Evolutionary conservation across 805 yeast genomes (phyloP).

Genomic region (Wickerhamiella australiensis): DNA sequence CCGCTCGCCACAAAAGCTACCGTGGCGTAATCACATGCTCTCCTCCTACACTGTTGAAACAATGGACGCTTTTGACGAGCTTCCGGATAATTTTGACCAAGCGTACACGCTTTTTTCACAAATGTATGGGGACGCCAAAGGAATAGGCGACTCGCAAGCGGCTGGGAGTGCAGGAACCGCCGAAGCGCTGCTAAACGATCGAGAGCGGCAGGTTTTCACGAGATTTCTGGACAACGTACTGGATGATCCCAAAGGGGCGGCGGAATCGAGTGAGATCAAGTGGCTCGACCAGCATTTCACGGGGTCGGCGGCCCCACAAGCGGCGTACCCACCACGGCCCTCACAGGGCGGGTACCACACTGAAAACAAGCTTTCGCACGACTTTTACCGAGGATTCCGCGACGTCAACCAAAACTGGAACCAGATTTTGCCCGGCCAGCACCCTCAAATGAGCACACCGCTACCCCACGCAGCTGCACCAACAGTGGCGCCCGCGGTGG

Average conservation of each 20-base stretch:
- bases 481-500: not conserved
- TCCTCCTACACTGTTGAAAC: not conserved
- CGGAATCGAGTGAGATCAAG: not conserved
- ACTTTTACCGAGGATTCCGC: conserved; percentile 7
- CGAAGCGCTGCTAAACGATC: conserved; percentile 17
- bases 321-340: not conserved
- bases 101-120: conserved; percentile 16
- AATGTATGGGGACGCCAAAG: not conserved
- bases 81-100: conserved; percentile 16
- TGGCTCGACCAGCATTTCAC: conserved; percentile 8
- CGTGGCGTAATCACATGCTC: conserved; percentile 1
- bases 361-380: not conserved
- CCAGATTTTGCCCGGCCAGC: not conserved
- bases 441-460: not conserved
- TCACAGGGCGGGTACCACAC: not conserved
- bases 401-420: not conserved
- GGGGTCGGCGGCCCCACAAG: not conserved
- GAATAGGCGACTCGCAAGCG: not conserved
- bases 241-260: conserved; percentile 14
- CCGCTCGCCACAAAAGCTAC: not conserved
- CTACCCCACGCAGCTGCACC: not conserved
- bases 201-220: conserved; percentile 20
- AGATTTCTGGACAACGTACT: conserved; percentile 20
- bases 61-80: conserved; percentile 9
- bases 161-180: not conserved